These are phyloP conservation scores for Lycium ferocissimum DNA, from an alignment of 257 asterid genomes.

Conservation along the genomic window DNA sequence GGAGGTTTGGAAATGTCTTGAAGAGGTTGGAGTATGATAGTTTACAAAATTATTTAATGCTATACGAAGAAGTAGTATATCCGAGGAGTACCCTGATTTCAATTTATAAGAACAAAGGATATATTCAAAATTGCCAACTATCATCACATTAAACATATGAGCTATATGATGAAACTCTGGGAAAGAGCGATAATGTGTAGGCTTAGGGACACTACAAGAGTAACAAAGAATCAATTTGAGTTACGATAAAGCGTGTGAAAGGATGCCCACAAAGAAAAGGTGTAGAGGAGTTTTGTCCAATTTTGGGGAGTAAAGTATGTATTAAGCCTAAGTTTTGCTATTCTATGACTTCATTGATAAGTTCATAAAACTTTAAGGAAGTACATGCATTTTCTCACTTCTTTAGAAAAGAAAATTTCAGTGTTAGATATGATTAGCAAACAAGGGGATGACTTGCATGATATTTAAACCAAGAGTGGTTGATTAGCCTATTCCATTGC, in stretches of 20 bases:
- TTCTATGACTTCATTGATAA: neutral
- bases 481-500: constrained; percentile 1
- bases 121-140: no score
- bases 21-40: no score
- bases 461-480: neutral
- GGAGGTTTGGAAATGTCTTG: no score
- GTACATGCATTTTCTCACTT: constrained; percentile 6
- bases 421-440: neutral
- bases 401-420: neutral
- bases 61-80: no score
- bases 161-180: no score
- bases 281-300: neutral
- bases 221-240: no score
- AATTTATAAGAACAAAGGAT: no score
- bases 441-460: constrained; percentile 21
- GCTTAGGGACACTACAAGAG: no score
- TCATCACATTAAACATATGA: no score
- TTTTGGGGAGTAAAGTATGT: neutral
- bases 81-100: no score
- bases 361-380: constrained; percentile 3
- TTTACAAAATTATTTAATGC: no score
- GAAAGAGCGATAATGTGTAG: no score
- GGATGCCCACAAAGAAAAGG: neutral
- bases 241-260: neutral
- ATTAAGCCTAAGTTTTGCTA: neutral